These are phyloP conservation scores for Trichosporon asahii DNA, from an alignment of 1,284 basidiomycete species.

Conservation along the genomic window DNA sequence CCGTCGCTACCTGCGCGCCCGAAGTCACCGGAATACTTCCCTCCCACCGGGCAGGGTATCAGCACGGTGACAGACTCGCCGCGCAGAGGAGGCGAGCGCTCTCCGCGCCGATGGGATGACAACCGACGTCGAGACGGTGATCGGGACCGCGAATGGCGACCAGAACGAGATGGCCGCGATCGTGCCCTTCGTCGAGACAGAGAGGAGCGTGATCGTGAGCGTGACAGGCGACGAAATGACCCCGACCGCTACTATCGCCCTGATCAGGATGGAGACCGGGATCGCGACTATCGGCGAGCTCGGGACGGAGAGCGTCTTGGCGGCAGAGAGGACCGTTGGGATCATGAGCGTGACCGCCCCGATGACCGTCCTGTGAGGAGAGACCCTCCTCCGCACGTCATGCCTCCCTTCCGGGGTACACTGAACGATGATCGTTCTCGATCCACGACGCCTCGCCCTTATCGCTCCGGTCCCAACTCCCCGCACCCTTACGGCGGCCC, in stretches of 20 bases:
- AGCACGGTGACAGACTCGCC: not conserved
- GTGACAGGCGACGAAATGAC: not conserved
- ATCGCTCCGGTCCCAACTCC: not conserved
- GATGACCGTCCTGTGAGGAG: not conserved
- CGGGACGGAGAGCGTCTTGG: not conserved
- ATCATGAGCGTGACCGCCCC: not conserved
- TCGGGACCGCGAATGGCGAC: not conserved
- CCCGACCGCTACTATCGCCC: not conserved
- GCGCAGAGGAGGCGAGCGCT: not conserved
- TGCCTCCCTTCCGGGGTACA: slow-evolving; percentile 15
- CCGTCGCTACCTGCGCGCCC: not conserved
- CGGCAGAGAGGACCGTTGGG: not conserved
- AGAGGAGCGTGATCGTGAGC: not conserved
- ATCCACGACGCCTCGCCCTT: not conserved
- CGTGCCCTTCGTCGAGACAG: not conserved
- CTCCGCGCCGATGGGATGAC: not conserved
- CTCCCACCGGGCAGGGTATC: not conserved
- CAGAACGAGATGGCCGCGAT: not conserved
- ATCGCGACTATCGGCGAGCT: not conserved
- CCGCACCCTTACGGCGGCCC: not conserved
- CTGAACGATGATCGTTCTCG: not conserved
- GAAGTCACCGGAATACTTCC: not conserved
- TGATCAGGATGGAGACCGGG: not conserved
- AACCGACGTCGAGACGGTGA: not conserved
- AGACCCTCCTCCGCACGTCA: slow-evolving; percentile 10